Conservation (phyloP, 768 basidiomycete species). For the Grammothele lineata region DNA sequence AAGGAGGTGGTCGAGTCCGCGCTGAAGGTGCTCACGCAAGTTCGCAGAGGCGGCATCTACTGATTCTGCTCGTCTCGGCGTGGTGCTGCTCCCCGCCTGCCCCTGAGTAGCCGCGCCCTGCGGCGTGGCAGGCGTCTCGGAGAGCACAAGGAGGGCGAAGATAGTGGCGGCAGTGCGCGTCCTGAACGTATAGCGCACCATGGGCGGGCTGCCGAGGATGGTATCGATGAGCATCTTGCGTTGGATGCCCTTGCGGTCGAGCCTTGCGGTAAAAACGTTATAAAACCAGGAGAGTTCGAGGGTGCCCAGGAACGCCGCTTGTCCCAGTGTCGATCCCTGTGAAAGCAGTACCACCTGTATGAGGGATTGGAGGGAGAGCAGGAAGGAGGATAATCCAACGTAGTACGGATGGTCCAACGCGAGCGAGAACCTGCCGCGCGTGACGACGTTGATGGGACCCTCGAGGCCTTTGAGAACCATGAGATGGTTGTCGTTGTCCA, state of each 20-base stretch:
- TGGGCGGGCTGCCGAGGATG: neutral
- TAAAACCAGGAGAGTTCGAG: slow-evolving; percentile 5
- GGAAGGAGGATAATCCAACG: slow-evolving; percentile 6
- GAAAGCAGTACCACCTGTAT: slow-evolving; percentile 1
- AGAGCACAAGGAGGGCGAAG: slow-evolving; percentile 1
- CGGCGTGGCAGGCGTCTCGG: no score
- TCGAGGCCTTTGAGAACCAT: slow-evolving; percentile 11
- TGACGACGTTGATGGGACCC: slow-evolving; percentile 12
- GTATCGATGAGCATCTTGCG: slow-evolving; percentile 3
- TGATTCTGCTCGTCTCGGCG: no score
- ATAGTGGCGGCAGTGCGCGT: neutral
- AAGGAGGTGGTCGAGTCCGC: neutral
- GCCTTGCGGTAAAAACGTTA: slow-evolving; percentile 2
- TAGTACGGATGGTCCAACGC: no score
- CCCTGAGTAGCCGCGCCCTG: no score
- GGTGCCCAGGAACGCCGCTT: slow-evolving; percentile 1
- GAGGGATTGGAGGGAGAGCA: slow-evolving; percentile 3
- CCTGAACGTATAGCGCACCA: neutral
- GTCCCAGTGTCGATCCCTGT: slow-evolving; percentile 2
- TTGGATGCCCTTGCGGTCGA: slow-evolving; percentile 4
- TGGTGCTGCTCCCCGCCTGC: no score
- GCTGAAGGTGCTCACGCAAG: neutral
- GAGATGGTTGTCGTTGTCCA: slow-evolving; percentile 4
- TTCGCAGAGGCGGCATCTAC: neutral
- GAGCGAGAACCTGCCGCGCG: slow-evolving; percentile 10